Evolutionary conservation across 192 early-diverging fungal species (phyloP).

Genomic region (Backusella liffmaniae): DNA sequence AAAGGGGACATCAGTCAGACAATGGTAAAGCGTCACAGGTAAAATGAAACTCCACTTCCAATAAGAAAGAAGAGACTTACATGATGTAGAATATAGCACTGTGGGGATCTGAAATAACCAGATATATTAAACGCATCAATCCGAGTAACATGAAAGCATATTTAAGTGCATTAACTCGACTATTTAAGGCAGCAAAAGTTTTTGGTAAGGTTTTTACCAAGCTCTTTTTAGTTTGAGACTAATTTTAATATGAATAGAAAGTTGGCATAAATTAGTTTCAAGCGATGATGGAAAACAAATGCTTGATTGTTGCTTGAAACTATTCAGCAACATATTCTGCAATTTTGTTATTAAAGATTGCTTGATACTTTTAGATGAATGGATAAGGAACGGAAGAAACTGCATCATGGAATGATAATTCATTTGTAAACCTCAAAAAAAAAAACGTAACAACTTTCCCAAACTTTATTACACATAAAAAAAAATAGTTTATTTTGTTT

Average conservation of each 20-base stretch:
- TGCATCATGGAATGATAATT: neutral
- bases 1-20: neutral
- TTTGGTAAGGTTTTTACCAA: conserved; percentile 3
- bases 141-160: conserved; percentile 1
- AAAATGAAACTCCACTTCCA: conserved; percentile 13
- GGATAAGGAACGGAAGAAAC: neutral
- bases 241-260: neutral
- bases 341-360: conserved; percentile 18
- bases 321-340: neutral
- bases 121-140: neutral
- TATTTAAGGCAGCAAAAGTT: conserved; percentile 4
- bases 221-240: neutral
- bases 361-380: conserved; percentile 7
- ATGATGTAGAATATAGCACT: neutral
- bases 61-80: neutral
- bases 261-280: neutral
- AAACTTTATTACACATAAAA: neutral
- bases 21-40: conserved; percentile 8
- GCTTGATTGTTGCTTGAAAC: neutral
- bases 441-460: neutral
- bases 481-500: neutral
- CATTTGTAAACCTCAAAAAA: neutral
- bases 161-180: neutral
- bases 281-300: neutral
- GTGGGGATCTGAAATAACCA: neutral